Base-by-base conservation (phyloP, 768 basidiomycete species). In the Suillus americanus region DNA sequence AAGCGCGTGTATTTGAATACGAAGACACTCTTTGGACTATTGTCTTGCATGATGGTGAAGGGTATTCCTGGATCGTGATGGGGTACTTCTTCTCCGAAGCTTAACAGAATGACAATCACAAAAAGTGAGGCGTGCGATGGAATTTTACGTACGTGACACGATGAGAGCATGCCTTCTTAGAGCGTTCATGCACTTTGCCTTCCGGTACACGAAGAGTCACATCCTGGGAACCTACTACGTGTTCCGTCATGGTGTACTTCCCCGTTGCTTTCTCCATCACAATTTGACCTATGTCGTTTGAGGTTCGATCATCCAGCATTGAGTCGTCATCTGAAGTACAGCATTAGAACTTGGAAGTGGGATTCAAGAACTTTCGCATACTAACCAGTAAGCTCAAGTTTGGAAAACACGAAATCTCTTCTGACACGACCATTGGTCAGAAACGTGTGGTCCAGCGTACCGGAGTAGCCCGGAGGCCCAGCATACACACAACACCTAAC, bases 1-100 rank as follows among this genome's bases (percentile, higher is more conserved):
- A 72, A 63, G 5, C 67, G 65, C 25, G 38, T 59, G 48, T 69
- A 69, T 41, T 69, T 68, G 62, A 74, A 74, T 40, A 67, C 60
- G 23, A 72, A 72, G 14, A 51, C n/a, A 13, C 68, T 14, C 16
- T 0, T 0, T 4, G 64, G 73, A 30, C 63, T 51, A 25, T 38
- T 13, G 18, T 67, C 59, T 50, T 0, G 28, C 30, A 6, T 2
- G 25, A 51, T 0, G 2, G 0, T 28, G 9, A 30, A 1, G 35
- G 25, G 3, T 18, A 5, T 5, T 16, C 1, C 8, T 23, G 3
- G 8, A 2, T 10, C 0, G 25, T 10, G 5, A 38, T 23, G 16
- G 2, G n/a, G 16, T n/a, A 1, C 53, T 55, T 61, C 60, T 13
- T 59, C 62, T n/a, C 66, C 71, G 55, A 69, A 69, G 2, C 69